These are phyloP conservation scores for Nepenthes alata DNA, from an alignment of 179 eudicot genomes.

Conservation along the genomic window DNA sequence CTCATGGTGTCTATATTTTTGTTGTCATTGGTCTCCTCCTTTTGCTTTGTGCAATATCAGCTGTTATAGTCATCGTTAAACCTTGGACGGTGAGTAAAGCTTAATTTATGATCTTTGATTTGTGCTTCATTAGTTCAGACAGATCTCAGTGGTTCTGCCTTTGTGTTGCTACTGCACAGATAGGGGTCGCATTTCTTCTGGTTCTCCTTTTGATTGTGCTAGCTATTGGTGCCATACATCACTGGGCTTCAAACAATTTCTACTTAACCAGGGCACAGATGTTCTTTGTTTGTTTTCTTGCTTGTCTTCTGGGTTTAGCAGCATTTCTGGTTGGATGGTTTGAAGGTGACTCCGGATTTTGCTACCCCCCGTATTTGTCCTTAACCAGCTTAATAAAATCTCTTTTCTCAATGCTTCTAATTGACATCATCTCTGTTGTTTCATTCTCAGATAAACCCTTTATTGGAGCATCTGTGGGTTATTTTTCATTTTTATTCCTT, in stretches of 20 bases:
- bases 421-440: not conserved
- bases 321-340: constrained; percentile 78
- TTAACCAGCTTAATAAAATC: constrained; percentile 2
- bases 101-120: constrained; percentile 2
- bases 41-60: constrained; percentile 86
- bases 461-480: constrained; percentile 94
- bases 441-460: constrained; percentile 59
- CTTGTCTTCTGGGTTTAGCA: constrained; percentile 85
- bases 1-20: constrained; percentile 71
- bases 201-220: constrained; percentile 75
- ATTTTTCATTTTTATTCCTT: constrained; percentile 85
- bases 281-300: constrained; percentile 88
- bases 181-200: constrained; percentile 84
- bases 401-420: constrained; percentile 5
- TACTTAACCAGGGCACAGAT: constrained; percentile 83
- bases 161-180: constrained; percentile 39
- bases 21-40: constrained; percentile 70
- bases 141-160: constrained; percentile 13
- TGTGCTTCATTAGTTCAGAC: constrained; percentile 1
- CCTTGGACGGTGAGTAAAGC: constrained; percentile 82
- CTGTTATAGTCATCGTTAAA: constrained; percentile 54
- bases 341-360: constrained; percentile 42
- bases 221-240: constrained; percentile 90
- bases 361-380: not conserved
- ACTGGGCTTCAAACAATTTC: constrained; percentile 94